Evolutionary conservation across 805 yeast genomes (phyloP).

Genomic region (Metschnikowia anglica): DNA sequence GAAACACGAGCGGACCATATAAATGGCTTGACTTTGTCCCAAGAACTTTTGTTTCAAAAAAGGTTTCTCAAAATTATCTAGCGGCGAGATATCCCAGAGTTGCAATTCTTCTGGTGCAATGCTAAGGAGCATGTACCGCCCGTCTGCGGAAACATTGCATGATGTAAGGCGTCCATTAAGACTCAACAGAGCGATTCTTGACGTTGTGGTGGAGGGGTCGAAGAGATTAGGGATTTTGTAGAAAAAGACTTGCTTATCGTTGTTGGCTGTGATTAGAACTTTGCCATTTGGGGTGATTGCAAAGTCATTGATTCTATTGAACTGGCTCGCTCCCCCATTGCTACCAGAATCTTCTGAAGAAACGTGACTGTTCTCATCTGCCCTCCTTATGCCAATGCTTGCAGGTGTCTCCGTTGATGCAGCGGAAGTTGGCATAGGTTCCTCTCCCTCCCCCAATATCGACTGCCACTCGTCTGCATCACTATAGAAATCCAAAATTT

Average conservation of each 20-base stretch:
- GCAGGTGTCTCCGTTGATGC: slow-evolving; percentile 7
- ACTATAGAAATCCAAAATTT: slow-evolving; percentile 44
- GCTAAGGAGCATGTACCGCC: slow-evolving; percentile 58
- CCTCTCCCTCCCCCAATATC: slow-evolving; percentile 15
- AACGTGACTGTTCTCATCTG: not conserved
- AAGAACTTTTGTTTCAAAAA: slow-evolving; percentile 59
- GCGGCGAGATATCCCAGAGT: slow-evolving; percentile 65
- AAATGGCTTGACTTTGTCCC: slow-evolving; percentile 72
- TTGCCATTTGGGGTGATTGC: slow-evolving; percentile 65
- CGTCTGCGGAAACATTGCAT: slow-evolving; percentile 54
- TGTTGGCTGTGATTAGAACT: slow-evolving; percentile 61
- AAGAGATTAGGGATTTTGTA: slow-evolving; percentile 48
- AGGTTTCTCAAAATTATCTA: slow-evolving; percentile 37
- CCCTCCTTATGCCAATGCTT: not conserved
- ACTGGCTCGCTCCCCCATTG: slow-evolving; percentile 19
- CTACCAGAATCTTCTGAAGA: slow-evolving; percentile 3
- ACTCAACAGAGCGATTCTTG: slow-evolving; percentile 44
- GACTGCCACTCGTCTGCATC: slow-evolving; percentile 30
- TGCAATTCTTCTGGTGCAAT: slow-evolving; percentile 75
- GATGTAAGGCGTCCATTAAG: slow-evolving; percentile 64
- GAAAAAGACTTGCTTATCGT: slow-evolving; percentile 59
- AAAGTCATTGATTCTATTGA: slow-evolving; percentile 62
- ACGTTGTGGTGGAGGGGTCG: slow-evolving; percentile 34
- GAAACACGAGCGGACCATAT: slow-evolving; percentile 72
- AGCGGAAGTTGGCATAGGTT: slow-evolving; percentile 1